Base-by-base conservation (phyloP, 306 rosid genomes). In the Vigna reflexopilosa region DNA sequence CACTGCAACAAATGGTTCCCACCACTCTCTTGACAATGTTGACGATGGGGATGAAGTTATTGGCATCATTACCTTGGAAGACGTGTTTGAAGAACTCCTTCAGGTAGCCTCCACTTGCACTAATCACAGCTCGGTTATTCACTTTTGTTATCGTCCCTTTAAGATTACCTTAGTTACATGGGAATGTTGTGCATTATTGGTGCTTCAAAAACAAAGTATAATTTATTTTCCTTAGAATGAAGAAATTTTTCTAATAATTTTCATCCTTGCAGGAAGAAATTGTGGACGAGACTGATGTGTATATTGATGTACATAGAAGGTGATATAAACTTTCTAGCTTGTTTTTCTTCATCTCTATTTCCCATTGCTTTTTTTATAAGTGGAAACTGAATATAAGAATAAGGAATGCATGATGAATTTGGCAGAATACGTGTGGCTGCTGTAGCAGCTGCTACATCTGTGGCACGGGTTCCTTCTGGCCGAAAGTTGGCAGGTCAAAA, bases 71-170 rank as follows among this genome's bases (percentile, higher is more conserved):
- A 95, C 98, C 68, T 82, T 95, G 54, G 98, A 95, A 81, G 98
- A 95, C 52, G 98, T 95, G 70, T 95, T 95, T 40, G 98, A 95
- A 85, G 98, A 95, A 84, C 98, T 95, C 88, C 86, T 95, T 73
- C 98, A 95, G 96, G 98, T 88, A 79, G 77, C 58, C 28, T 67
- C 70, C 36, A 63, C 64, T 62, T 76, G 72, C 30, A 56, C 66
- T 68, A 22, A 16, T 78, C 47, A 34, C 77, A 19, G 50, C 20
- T 14, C 9, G 13, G 26, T 50, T 28, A 51, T 57, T 56, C 3
- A 51, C 30, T 17, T 17, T 24, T 48, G 9, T 56, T 24, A 47
- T 55, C 47, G 22, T 42, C 16, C 3, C n/a, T 24, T 77, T 17
- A n/a, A 50, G 48, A 69, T 70, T 45, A 32, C 77, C 45, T 44